Conservation (phyloP, 768 basidiomycete genomes). For the Suillus weaverae region DNA sequence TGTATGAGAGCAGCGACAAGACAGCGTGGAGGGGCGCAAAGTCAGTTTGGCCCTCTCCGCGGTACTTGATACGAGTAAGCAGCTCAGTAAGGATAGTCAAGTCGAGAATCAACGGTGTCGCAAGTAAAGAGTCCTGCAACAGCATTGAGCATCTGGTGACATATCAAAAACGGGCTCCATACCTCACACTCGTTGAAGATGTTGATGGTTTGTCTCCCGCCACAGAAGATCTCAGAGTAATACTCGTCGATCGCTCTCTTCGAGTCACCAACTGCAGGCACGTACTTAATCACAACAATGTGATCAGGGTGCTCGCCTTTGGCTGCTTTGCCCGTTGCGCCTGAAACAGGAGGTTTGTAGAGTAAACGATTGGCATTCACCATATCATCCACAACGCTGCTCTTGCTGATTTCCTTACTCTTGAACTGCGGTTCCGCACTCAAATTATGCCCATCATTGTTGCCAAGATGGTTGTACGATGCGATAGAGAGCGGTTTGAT, state of each 20-base stretch:
- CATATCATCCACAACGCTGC: constrained; percentile 97
- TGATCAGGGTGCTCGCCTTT: constrained; percentile 99
- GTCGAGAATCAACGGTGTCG: constrained; percentile 95
- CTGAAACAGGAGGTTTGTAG: constrained; percentile 76
- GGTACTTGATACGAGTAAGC: constrained; percentile 90
- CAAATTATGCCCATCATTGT: constrained; percentile 95
- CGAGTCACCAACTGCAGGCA: constrained; percentile 94
- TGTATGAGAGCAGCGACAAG: constrained; percentile 90
- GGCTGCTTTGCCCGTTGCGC: constrained; percentile 51
- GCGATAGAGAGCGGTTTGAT: constrained; percentile 98
- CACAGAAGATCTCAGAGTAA: constrained; percentile 97
- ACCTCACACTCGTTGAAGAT: constrained; percentile 99
- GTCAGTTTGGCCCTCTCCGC: constrained; percentile 53
- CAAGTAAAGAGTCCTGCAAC: constrained; percentile 84
- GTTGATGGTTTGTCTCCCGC: constrained; percentile 90
- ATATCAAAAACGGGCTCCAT: constrained; percentile 19
- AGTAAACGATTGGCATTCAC: constrained; percentile 86
- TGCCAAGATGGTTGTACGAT: constrained; percentile 98
- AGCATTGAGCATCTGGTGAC: constrained; percentile 12
- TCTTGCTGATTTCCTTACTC: constrained; percentile 98
- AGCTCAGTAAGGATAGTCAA: constrained; percentile 91
- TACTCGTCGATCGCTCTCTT: constrained; percentile 99
- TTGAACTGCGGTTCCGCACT: constrained; percentile 91
- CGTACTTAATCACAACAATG: constrained; percentile 95
- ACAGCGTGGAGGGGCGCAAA: constrained; percentile 89